Base-by-base conservation (phyloP, 805 yeast genomes). In the Nakazawaea sp. region DNA sequence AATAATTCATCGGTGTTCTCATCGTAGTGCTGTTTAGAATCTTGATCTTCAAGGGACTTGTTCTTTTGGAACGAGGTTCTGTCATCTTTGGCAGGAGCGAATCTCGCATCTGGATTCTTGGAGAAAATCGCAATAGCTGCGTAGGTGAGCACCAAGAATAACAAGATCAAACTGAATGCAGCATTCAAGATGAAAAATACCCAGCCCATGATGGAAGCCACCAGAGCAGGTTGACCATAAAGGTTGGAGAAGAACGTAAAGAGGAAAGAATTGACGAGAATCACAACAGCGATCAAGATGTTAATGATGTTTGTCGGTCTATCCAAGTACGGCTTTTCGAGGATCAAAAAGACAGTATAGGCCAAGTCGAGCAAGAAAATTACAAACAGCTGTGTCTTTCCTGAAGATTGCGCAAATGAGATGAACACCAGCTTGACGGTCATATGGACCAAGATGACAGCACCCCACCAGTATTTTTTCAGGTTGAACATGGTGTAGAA, bases 401-500 rank as follows among this genome's bases (percentile, higher is more conserved):
- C 96, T 0, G 87, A 76, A 7, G 66, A 64, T 61, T 88, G 96
- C 33, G 87, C 78, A 41, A 88, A 75, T 0, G 81, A 81, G 51
- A 89, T 77, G 52, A 89, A 82, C 12, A 81, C 52, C 12, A 80
- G 75, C 59, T 84, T 87, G 41, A 81, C 50, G 27, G 83, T 69
- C 37, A 70, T 67, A 58, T 85, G 83, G 3, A 56, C 55, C 28
- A 87, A 50, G 34, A 81, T 56, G 2, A 83, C 79, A 13, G 69
- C 61, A 42, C 90, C 85, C 71, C 89, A 89, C 85, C 88, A 89
- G 61, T 84, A 88, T 51, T 70, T 77, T 18, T 66, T 66, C 16
- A 96, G 94, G 45, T 75, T 73, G 59, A 81, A 88, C 88, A 86
- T 87, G 12, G 95, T 83, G 61, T 88, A 89, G 51, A 88, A 75